Evolutionary conservation across 2,329 filamentous ascomycete genomes (phyloP), one percentile per base, ranked within the genome.

Genomic region (Pseudogymnoascus sp.): DNA sequence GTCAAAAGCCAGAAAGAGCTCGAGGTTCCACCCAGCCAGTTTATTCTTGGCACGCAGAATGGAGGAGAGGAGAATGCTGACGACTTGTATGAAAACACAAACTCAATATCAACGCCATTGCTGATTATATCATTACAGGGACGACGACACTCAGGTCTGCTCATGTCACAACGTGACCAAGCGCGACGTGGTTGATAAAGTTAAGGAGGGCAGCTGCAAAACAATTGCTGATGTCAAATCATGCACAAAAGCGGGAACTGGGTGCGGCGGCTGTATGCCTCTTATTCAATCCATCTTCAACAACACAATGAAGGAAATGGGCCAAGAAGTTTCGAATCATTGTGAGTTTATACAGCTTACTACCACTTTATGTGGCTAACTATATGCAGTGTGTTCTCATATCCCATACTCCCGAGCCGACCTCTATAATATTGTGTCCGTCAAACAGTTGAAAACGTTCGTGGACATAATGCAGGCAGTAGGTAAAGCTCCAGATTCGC

Each of bases 81-180:
- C 65, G 90, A 95, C 67, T 65, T 79, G 64, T 58, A 58, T 41
- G 56, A 37, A 37, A 41, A 39, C 30, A 28, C 15, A 21, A 28
- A 21, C 33, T 41, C 30, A 41, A 21, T 18, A 5, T 19, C 18
- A 26, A 8, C 15, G 37, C 33, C 18, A 58, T 19, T 58, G 56
- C 56, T 59, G 8, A 52, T 33, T 52, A 19, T 52, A 52, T 52
- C 45, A 30, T 15, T 52, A 52, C 45, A 52, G 45, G 9, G 81
- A 86, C 57, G 89, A 94, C 66, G 89, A 94, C 68, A 89, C 89
- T 0, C 92, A 96, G 70, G 87, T 96, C 63, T 96, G 91, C 73
- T 94, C 90, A 1, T 96, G 91, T 67, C 91, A 96, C 76, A 96
- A 96, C 70, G 91, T 96, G 39, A 86, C 84, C 21, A 96, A 96